Base-by-base conservation (phyloP, 768 basidiomycete genomes). In the Suillus plorans region DNA sequence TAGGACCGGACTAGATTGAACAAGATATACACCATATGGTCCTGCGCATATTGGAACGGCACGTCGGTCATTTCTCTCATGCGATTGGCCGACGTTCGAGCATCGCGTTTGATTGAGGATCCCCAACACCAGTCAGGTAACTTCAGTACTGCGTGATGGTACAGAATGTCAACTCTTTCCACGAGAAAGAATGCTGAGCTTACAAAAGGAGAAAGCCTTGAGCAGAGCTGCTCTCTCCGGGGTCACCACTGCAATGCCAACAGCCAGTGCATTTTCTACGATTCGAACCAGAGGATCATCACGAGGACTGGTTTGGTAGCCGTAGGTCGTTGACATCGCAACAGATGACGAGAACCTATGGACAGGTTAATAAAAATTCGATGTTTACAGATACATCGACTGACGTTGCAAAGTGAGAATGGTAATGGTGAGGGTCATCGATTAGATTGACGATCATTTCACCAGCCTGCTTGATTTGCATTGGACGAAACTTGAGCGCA, bases 401-500 rank as follows among this genome's bases (percentile, higher is more conserved):
- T 61, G 8, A 64, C 64, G 64, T 49, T 22, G 53, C 34, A 14
- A 63, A 61, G 45, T 80, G 78, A 31, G 63, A 58, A 2, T 69
- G 61, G 63, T 75, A 79, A 9, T 72, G 60, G 18, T 73, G 71
- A 18, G 80, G 76, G 31, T 69, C 70, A 22, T 69, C 63, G 13
- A 69, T 55, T 37, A 79, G 65, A 20, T 70, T 68, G 25, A 72
- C 67, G 25, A 78, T 66, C 22, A 78, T 52, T 18, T 67, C 70
- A 52, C 68, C 20, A 4, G 73, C 68, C 34, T 69, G 69, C 52
- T 68, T 67, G 16, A 69, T 64, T 55, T 77, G 71, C 18, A 71
- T 61, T 10, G 72, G 70, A 47, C 71, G 69, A 57, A 72, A 77
- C 5, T 63, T 64, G 12, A 47, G 5, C 18, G 70, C 61, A 57